Evolutionary conservation across 768 basidiomycete genomes (phyloP), one percentile per base, ranked within the genome.

Genomic region (Hydnomerulius pinastri): DNA sequence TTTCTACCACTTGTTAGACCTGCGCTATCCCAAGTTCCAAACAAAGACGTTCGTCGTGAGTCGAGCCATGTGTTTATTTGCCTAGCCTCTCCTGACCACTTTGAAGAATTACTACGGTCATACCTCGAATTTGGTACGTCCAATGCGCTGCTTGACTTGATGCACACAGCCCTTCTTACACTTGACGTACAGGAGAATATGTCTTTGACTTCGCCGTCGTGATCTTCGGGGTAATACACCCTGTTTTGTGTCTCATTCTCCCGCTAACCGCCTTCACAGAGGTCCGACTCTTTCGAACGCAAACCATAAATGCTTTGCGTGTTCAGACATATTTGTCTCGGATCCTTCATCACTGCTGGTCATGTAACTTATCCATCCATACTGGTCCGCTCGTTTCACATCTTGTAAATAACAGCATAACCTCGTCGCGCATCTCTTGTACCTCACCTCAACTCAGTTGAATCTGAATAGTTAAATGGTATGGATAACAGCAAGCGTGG

Each of bases 11-110:
- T 52, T 51, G 24, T 6, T 36, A 93, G 91, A 9, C 91, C 88
- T 33, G 85, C 85, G 13, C 69, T 95, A 9, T 71, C 80, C 4
- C 80, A 81, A 58, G 85, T 95, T 1, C 86, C 88, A 3, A 93
- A 93, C 78, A 95, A 94, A 67, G 92, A 95, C 59, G 62, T 93
- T 25, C 85, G 92, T 37, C 85, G 92, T 93, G 67, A 71, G 90
- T 79, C 39, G 1, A 18, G 25, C 18, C 46, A 17, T 50, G 2
- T n/a, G 11, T 0, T 32, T 17, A 3, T 12, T 5, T 17, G 17
- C 10, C 32, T 28, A 27, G 4, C 39, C 2, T 36, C 9, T 15
- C 51, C 49, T 59, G 7, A 59, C 42, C 39, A 29, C 29, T 9
- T 25, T 28, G 46, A 33, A 93, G 90, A 90, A 56, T 51, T 91